Conservation (phyloP, 164 flowering plant genomes). For the Vitis riparia region DNA sequence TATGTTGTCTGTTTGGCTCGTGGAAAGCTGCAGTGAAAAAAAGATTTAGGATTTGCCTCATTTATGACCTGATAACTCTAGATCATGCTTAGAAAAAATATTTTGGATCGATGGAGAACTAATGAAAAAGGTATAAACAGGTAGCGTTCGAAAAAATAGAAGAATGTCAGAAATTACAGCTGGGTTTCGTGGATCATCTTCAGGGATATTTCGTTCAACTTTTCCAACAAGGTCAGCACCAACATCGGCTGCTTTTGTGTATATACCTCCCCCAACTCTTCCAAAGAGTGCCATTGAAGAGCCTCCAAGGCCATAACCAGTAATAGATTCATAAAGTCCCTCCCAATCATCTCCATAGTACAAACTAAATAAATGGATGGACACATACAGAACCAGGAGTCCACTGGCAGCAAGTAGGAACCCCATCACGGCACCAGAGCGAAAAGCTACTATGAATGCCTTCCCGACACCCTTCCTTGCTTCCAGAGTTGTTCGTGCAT, state of each 20-base stretch:
- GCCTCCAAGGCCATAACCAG: conserved; percentile 61
- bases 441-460: conserved; percentile 47
- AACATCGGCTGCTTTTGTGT: conserved; percentile 60
- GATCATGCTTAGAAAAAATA: too few relatives aligned
- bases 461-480: conserved; percentile 52
- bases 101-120: too few relatives aligned
- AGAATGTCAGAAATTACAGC: conserved; percentile 32
- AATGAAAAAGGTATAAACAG: too few relatives aligned
- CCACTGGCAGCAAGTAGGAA: conserved; percentile 58
- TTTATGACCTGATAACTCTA: too few relatives aligned
- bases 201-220: conserved; percentile 51
- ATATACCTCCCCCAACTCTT: conserved; percentile 60
- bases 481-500: conserved; percentile 51
- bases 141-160: too few relatives aligned
- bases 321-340: conserved; percentile 52
- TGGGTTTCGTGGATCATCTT: conserved; percentile 57
- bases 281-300: conserved; percentile 69
- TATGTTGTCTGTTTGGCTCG: too few relatives aligned
- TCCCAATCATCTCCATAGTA: conserved; percentile 62
- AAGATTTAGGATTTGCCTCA: too few relatives aligned
- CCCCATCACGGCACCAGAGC: conserved; percentile 61
- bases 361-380: conserved; percentile 40
- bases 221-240: conserved; percentile 63
- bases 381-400: conserved; percentile 41
- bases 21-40: too few relatives aligned